Evolutionary conservation across 352 stramenopile species (phyloP), one percentile per base, ranked within the genome.

Genomic region (Phytophthora sp.): DNA sequence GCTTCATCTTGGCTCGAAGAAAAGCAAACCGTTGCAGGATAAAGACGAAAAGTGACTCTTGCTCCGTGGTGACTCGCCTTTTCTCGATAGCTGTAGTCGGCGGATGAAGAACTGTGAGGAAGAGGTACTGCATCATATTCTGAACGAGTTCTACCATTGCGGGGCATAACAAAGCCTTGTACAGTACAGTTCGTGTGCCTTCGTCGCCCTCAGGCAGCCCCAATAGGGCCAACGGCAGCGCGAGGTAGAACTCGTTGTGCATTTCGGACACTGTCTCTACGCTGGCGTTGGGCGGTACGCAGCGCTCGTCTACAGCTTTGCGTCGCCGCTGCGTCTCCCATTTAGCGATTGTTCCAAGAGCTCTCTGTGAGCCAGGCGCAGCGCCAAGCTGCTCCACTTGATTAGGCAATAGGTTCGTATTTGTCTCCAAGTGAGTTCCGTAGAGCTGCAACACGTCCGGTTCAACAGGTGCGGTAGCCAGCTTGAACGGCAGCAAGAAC

Each of bases 401-500:
- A 24, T 74, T 59, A 1, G 44, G 20, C 21, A 55, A 59, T 36
- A 78, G 42, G 15, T 33, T 55, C 12, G 7, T 24, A 15, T 42
- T 29, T 5, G 20, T 31, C 29, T 82, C 82, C 39, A 15, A 26
- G 29, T 23, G 46, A 27, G 80, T 82, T 26, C 72, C 81, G 35
- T 74, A 85, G 2, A 65, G 63, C 4, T 79, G 69, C n/a, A 87
- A 64, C 5, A 87, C 70, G 53, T 90, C 77, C n/a, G 52, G 50
- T 29, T 83, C 59, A 7, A 71, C 49, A 12, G 67, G 56, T 30
- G 42, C 31, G 4, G 41, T 63, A 1, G 74, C 73, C 15, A 86
- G 57, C 42, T 88, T 89, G 46, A 91, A 93, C 0, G 84, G 84
- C 26, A 88, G 60, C 36, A 93, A 33, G 24, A 86, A 93, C 41